Conservation (phyloP, 192 early-diverging fungal genomes). For the Backusella mclennaniae region DNA sequence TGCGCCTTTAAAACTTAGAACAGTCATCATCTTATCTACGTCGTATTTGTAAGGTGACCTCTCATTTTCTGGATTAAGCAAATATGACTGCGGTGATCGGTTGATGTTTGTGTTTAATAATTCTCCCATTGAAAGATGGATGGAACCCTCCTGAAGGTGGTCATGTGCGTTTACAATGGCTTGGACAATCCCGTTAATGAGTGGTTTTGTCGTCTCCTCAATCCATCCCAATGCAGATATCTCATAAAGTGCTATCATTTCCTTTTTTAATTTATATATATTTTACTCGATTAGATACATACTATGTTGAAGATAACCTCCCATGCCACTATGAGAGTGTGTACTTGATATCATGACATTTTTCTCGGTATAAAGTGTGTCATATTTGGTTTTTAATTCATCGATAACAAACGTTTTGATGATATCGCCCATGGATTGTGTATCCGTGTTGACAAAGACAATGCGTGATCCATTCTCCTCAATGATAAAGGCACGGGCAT, state of each 20-base stretch:
- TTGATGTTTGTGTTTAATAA: conserved; percentile 33
- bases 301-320: conserved; percentile 38
- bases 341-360: conserved; percentile 31
- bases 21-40: conserved; percentile 33
- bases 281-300: neutral
- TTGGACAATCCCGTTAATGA: conserved; percentile 25
- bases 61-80: conserved; percentile 31
- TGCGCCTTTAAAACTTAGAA: conserved; percentile 20
- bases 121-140: conserved; percentile 18
- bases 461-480: conserved; percentile 17
- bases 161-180: conserved; percentile 33
- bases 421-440: conserved; percentile 31
- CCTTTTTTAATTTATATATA: neutral
- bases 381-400: neutral
- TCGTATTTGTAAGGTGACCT: conserved; percentile 22
- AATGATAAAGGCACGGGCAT: conserved; percentile 30
- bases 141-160: conserved; percentile 8
- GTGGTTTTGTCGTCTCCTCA: conserved; percentile 27
- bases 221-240: conserved; percentile 25
- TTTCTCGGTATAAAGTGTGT: conserved; percentile 14
- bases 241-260: conserved; percentile 26
- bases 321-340: conserved; percentile 36
- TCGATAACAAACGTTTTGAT: conserved; percentile 23
- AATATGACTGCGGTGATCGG: conserved; percentile 27
- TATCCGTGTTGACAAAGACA: conserved; percentile 32